phyloP scores from a whole-genome alignment of 2,329 filamentous ascomycete genomes.

The Pseudocercospora pini-densiflorae region DNA sequence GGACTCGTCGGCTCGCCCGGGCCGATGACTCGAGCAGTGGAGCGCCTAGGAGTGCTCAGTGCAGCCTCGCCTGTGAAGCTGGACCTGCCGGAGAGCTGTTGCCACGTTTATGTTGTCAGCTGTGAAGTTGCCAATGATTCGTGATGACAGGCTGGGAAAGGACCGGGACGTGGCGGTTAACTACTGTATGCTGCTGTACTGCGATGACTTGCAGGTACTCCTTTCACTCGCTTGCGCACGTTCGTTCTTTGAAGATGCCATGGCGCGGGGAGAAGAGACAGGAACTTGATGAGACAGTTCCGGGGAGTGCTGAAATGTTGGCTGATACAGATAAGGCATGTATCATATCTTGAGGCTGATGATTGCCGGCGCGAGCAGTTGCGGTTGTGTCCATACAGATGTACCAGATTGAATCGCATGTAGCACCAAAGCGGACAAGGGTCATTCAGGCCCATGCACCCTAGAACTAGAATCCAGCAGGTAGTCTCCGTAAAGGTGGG shows the following conservation, averaged over 20 bases:
- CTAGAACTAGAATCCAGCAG: background rate
- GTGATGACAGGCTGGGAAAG: background rate
- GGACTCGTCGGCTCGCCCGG: background rate
- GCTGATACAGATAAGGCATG: background rate
- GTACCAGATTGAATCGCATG: background rate
- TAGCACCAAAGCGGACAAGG: background rate
- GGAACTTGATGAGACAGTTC: background rate
- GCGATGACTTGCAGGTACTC: background rate
- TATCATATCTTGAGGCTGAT: background rate
- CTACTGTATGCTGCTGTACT: background rate
- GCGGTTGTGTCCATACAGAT: background rate
- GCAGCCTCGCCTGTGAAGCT: background rate
- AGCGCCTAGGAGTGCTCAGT: background rate
- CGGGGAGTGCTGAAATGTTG: background rate
- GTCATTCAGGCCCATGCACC: background rate
- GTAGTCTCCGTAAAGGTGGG: background rate
- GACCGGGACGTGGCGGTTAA: background rate
- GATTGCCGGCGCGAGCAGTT: background rate
- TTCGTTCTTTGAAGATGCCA: background rate
- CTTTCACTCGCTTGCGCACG: background rate
- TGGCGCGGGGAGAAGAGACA: background rate
- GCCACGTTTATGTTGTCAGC: constrained; percentile 3
- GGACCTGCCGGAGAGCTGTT: constrained; percentile 1
- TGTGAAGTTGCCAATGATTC: background rate
- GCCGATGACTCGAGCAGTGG: background rate